These are phyloP conservation scores for Mycosphaerella sp. DNA, from an alignment of 2,329 filamentous ascomycete genomes.

Conservation along the genomic window DNA sequence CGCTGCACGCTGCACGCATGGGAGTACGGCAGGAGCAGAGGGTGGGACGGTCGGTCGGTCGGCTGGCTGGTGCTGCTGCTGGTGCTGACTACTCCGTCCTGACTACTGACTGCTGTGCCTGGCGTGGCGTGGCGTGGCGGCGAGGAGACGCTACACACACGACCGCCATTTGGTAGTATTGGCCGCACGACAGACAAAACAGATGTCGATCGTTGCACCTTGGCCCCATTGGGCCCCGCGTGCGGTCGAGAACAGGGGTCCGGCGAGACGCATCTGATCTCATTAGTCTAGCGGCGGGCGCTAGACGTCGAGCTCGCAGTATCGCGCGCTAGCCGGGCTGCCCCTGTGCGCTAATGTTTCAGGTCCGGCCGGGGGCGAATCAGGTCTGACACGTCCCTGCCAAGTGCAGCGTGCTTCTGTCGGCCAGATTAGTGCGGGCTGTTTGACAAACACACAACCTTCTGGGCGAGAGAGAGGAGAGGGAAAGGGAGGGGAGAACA, in stretches of 20 bases:
- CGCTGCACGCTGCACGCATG: too few species aligned
- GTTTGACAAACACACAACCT: too few species aligned
- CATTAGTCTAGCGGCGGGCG: not conserved
- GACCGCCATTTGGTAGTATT: not conserved
- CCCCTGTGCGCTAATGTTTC: conserved; percentile 6
- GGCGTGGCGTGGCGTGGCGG: too few species aligned
- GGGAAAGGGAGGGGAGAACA: too few species aligned
- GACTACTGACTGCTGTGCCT: too few species aligned
- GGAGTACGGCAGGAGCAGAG: too few species aligned
- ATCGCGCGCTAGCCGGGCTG: not conserved
- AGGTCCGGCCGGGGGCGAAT: not conserved
- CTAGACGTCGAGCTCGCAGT: not conserved
- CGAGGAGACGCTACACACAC: not conserved
- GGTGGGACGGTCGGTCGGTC: too few species aligned
- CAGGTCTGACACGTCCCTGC: conserved; percentile 1
- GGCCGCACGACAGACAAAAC: not conserved
- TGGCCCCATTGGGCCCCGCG: not conserved
- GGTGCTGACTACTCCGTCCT: too few species aligned
- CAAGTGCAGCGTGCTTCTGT: not conserved
- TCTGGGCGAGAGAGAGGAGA: too few species aligned
- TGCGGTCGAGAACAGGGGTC: not conserved
- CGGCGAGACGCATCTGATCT: not conserved
- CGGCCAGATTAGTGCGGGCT: too few species aligned
- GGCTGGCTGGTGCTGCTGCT: too few species aligned
- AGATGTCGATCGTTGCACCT: not conserved